Evolutionary conservation across 2,329 filamentous ascomycete genomes (phyloP).

Genomic region (Elsinoe perseae): DNA sequence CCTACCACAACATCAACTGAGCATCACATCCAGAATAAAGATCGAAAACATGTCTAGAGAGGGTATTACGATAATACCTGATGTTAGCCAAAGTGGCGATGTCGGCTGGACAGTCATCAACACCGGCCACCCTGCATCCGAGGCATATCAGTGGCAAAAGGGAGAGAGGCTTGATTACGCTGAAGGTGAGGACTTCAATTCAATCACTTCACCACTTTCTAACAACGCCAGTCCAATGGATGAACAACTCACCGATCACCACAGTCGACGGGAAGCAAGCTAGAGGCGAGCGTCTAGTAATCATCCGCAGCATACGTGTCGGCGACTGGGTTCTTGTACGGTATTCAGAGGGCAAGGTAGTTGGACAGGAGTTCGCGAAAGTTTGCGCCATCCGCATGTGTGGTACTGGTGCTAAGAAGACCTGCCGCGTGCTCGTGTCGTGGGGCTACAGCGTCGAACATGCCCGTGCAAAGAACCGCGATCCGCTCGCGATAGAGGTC

Average conservation of each 20-base stretch:
- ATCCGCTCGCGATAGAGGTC: background rate
- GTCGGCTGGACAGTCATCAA: background rate
- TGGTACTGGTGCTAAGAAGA: background rate
- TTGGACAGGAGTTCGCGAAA: conserved; percentile 3
- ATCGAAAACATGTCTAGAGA: background rate
- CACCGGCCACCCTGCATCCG: background rate
- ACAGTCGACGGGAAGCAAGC: background rate
- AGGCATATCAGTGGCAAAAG: background rate
- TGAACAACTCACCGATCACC: background rate
- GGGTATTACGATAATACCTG: background rate
- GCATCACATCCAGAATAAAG: too few species aligned
- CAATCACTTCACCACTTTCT: background rate
- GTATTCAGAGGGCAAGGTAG: background rate
- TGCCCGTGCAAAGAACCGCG: background rate
- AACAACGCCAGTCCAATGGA: background rate
- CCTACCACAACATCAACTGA: too few species aligned
- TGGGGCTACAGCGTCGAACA: background rate
- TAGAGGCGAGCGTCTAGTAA: background rate
- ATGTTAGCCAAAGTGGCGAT: background rate
- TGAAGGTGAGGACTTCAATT: background rate
- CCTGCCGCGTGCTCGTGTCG: background rate
- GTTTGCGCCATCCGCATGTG: background rate
- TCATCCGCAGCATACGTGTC: conserved; percentile 5
- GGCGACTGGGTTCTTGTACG: conserved; percentile 8
- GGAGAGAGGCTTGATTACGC: background rate